Percentiles rank a stretch among this genome's conserved stretches.
Evolutionary conservation across 2,329 filamentous ascomycete species (phyloP).

Genomic region (Endothia cerciana): DNA sequence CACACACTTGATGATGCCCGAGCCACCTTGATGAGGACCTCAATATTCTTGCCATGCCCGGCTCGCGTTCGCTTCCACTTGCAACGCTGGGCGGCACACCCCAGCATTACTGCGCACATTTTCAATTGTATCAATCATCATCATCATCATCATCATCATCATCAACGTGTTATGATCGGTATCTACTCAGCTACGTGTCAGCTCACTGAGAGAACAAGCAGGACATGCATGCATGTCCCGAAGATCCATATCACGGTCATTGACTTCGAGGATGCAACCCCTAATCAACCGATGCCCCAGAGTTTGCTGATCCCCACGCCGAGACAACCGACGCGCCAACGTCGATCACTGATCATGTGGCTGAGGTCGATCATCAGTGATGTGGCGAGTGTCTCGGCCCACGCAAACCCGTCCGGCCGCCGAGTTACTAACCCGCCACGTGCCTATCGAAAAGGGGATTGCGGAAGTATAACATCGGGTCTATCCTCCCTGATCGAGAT

Average conservation of each 20-base stretch:
- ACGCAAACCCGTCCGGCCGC: background rate
- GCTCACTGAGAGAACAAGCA: background rate
- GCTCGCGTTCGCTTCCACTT: background rate
- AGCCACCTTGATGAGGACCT: background rate
- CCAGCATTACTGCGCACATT: background rate
- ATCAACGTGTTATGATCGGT: too few species aligned
- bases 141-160: too few species aligned
- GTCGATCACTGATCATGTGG: background rate
- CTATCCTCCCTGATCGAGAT: conserved; percentile 3
- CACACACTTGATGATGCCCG: background rate
- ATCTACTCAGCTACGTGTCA: background rate
- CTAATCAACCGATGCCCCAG: too few species aligned
- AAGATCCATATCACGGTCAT: too few species aligned
- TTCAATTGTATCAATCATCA: too few species aligned
- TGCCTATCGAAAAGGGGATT: background rate
- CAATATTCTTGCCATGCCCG: background rate
- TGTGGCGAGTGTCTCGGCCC: background rate
- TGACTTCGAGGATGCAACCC: too few species aligned
- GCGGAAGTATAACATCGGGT: background rate
- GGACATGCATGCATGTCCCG: background rate
- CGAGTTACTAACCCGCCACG: background rate
- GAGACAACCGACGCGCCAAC: background rate
- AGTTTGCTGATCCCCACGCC: background rate
- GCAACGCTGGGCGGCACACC: too few species aligned
- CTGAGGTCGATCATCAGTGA: background rate